A percentile compares a stretch with the other conserved stretches of the same genome.
Evolutionary conservation across 306 rosid genomes (phyloP).

Genomic region (Gastrolobium bilobum): DNA sequence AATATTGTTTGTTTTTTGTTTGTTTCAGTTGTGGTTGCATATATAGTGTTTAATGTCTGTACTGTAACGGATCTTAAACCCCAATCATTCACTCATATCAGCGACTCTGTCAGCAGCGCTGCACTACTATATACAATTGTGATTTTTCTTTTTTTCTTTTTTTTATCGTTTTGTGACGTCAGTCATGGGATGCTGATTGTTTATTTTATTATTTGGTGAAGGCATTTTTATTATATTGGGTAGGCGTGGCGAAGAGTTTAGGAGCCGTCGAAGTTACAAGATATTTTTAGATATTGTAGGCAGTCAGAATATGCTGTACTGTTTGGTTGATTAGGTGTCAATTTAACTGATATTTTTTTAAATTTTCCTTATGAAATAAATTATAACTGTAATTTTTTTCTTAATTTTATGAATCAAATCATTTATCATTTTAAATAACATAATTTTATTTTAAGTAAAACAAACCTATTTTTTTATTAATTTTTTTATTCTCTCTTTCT

Average conservation of each 20-base stretch:
- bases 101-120: slow-evolving; percentile 3
- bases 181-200: not conserved
- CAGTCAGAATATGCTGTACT: not conserved
- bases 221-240: not conserved
- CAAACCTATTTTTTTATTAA: too few species aligned
- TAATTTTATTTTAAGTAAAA: too few species aligned
- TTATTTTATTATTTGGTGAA: not conserved
- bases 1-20: not conserved
- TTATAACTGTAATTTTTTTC: too few species aligned
- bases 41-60: not conserved
- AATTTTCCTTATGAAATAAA: too few species aligned
- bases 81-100: not conserved
- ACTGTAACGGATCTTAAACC: not conserved
- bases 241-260: not conserved
- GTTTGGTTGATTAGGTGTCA: slow-evolving; percentile 15
- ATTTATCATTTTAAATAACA: too few species aligned
- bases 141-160: not conserved
- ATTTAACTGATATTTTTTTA: not conserved
- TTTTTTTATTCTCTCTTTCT: too few species aligned
- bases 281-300: not conserved
- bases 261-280: not conserved
- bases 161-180: not conserved
- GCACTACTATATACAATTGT: not conserved
- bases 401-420: too few species aligned
- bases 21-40: not conserved